These are phyloP conservation scores for Rhodosporidiobolus odoratus DNA, from an alignment of 768 basidiomycete species.

Conservation along the genomic window DNA sequence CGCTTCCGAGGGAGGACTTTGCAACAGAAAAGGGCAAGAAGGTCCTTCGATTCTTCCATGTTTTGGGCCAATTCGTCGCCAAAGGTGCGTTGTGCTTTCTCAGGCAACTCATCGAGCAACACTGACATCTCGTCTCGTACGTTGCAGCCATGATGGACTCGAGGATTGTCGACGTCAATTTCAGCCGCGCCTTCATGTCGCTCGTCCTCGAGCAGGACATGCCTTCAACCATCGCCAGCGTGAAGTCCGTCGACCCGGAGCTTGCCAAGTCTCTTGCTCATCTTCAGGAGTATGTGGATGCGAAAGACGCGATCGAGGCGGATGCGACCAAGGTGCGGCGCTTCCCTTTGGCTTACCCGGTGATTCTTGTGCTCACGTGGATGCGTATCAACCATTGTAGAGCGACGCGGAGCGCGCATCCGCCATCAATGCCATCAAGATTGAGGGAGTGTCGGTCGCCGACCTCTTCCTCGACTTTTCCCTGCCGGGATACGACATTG, in stretches of 20 bases:
- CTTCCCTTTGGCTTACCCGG: background rate
- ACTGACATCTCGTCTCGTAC: background rate
- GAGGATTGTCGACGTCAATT: constrained; percentile 88
- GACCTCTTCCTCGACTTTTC: constrained; percentile 95
- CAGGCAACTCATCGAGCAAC: too few species aligned
- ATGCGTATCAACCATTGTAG: constrained; percentile 8
- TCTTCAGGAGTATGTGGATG: constrained; percentile 55
- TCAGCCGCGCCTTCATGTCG: constrained; percentile 93
- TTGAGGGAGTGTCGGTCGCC: constrained; percentile 64
- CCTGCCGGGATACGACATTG: constrained; percentile 81
- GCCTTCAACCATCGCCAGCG: constrained; percentile 71
- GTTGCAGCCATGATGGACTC: constrained; percentile 73
- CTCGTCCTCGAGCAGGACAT: constrained; percentile 80
- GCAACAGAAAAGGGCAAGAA: constrained; percentile 54
- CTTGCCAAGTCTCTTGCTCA: constrained; percentile 80
- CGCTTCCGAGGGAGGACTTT: constrained; percentile 56
- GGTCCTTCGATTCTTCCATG: constrained; percentile 74
- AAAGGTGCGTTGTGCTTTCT: constrained; percentile 50
- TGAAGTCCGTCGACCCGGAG: constrained; percentile 78
- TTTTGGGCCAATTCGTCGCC: constrained; percentile 92
- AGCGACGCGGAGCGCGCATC: constrained; percentile 37
- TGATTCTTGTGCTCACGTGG: background rate
- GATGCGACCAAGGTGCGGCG: constrained; percentile 44
- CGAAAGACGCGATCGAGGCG: constrained; percentile 53
- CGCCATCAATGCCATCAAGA: constrained; percentile 52